These are phyloP conservation scores for Stromatinia cepivora DNA, from an alignment of 2,329 filamentous ascomycete genomes.

Conservation along the genomic window DNA sequence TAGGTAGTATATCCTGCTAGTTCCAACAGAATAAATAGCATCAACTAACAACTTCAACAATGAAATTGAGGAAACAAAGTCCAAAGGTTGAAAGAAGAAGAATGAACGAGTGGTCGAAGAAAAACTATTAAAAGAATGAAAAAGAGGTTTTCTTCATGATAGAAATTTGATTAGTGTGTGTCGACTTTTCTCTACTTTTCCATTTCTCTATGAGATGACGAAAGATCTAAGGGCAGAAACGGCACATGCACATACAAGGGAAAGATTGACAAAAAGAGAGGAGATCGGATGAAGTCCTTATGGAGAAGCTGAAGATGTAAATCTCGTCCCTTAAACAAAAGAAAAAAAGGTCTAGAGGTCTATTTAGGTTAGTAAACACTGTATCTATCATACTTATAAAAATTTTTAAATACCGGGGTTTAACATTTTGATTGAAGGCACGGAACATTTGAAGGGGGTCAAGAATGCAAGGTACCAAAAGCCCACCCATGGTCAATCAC, in stretches of 20 bases:
- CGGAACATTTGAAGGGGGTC: background rate
- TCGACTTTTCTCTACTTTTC: background rate
- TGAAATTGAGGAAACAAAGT: constrained; percentile 6
- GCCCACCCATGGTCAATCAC: background rate
- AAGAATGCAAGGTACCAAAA: constrained; percentile 22
- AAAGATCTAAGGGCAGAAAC: constrained; percentile 12
- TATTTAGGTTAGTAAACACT: background rate
- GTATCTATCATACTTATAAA: background rate
- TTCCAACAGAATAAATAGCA: background rate
- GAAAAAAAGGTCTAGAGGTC: background rate
- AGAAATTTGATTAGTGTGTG: background rate
- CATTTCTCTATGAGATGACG: background rate
- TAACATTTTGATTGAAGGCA: constrained; percentile 3
- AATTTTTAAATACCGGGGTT: background rate
- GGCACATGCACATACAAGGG: constrained; percentile 2
- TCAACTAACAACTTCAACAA: background rate
- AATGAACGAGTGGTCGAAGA: too few relatives aligned
- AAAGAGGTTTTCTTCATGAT: background rate
- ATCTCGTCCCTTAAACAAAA: background rate
- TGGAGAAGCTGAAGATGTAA: constrained; percentile 10
- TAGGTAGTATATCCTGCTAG: background rate
- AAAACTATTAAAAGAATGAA: constrained; percentile 2
- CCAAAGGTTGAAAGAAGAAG: background rate
- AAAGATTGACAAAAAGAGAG: constrained; percentile 17
- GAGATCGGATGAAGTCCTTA: background rate